Evolutionary conservation across 2,329 filamentous ascomycete species (phyloP).

Genomic region (Alternaria panax): DNA sequence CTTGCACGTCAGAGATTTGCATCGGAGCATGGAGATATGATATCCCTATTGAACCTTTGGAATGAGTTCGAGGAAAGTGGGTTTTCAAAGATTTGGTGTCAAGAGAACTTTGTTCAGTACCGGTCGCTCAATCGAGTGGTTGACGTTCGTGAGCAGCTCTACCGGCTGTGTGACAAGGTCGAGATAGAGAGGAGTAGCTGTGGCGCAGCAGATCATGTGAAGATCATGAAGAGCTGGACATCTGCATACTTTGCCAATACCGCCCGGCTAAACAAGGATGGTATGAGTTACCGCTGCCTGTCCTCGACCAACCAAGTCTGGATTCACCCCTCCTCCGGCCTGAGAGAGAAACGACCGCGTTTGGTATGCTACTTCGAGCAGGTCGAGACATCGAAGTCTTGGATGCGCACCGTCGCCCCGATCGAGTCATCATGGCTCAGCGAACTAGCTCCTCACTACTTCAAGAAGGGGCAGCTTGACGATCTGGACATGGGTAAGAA

Average conservation of each 20-base stretch:
- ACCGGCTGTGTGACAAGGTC: slow-evolving; percentile 54
- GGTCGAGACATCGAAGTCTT: slow-evolving; percentile 77
- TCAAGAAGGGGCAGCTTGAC: no score
- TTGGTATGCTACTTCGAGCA: not conserved
- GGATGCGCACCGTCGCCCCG: slow-evolving; percentile 86
- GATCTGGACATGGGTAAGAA: slow-evolving; percentile 13
- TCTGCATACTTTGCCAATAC: not conserved
- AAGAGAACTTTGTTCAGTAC: slow-evolving; percentile 90
- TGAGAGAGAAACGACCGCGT: not conserved
- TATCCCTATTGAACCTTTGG: slow-evolving; percentile 90
- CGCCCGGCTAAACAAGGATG: not conserved
- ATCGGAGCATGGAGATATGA: slow-evolving; percentile 82
- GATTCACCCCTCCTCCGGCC: not conserved
- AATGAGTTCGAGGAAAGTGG: slow-evolving; percentile 95
- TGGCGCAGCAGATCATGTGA: not conserved
- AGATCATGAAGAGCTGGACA: no score
- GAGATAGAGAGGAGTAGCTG: no score
- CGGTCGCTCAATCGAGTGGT: slow-evolving; percentile 77
- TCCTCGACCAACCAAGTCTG: no score
- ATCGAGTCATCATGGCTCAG: slow-evolving; percentile 84
- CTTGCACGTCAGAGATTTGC: slow-evolving; percentile 70
- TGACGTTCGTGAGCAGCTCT: slow-evolving; percentile 89
- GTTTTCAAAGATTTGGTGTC: no score
- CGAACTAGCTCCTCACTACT: slow-evolving; percentile 90
- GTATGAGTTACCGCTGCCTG: not conserved